Conservation (phyloP, 768 basidiomycete genomes). For the button mushroom (Agaricus bisporus) region DNA sequence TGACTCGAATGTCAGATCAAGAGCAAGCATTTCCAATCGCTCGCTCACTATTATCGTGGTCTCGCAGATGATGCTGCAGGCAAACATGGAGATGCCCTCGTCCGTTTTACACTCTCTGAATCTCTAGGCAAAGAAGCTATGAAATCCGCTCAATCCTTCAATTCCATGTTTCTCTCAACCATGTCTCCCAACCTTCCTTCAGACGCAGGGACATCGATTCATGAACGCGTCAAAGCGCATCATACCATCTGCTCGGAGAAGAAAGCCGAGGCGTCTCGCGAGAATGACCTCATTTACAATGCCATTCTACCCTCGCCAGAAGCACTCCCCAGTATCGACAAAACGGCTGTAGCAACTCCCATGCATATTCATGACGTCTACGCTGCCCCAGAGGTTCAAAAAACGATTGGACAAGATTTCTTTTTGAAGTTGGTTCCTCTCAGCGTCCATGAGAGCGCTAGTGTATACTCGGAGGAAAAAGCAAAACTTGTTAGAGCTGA, state of each 20-base stretch:
- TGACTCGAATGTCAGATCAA: conserved; percentile 56
- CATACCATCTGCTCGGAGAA: conserved; percentile 71
- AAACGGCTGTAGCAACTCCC: conserved; percentile 72
- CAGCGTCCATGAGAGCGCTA: conserved; percentile 92
- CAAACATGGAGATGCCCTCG: conserved; percentile 84
- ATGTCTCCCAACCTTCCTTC: conserved; percentile 79
- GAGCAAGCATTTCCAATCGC: conserved; percentile 80
- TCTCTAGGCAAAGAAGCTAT: conserved; percentile 78
- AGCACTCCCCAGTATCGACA: conserved; percentile 76
- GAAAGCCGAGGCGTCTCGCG: conserved; percentile 69
- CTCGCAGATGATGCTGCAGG: conserved; percentile 68
- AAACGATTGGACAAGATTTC: conserved; percentile 88
- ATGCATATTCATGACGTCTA: conserved; percentile 96
- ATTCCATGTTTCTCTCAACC: conserved; percentile 61
- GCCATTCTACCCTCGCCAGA: conserved; percentile 78
- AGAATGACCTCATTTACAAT: conserved; percentile 98
- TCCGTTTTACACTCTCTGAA: conserved; percentile 74
- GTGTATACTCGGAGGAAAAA: conserved; percentile 97
- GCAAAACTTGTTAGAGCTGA: conserved; percentile 87
- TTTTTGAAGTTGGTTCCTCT: conserved; percentile 86
- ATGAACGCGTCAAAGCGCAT: conserved; percentile 82
- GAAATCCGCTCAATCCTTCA: conserved; percentile 62
- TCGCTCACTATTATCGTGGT: conserved; percentile 83
- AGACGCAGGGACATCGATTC: conserved; percentile 75
- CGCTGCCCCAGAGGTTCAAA: conserved; percentile 84